These are phyloP conservation scores for Cantharellus anzutake DNA, from an alignment of 768 basidiomycete genomes.

Conservation along the genomic window DNA sequence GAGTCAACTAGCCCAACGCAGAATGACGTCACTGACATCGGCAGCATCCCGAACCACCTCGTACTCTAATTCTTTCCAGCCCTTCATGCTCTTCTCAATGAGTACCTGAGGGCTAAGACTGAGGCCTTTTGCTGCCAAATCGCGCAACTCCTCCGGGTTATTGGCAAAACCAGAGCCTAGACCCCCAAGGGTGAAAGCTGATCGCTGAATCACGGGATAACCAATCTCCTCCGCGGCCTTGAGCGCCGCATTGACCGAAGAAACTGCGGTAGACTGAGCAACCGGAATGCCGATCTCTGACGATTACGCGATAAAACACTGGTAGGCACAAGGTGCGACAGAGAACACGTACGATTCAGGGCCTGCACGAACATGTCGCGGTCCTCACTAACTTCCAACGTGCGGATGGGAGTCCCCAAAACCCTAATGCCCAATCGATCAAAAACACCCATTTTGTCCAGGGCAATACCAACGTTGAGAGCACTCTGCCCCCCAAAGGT, in stretches of 20 bases:
- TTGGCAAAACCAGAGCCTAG: conserved; percentile 97
- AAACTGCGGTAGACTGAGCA: conserved; percentile 90
- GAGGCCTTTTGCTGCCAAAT: conserved; percentile 81
- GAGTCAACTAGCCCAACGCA: neutral
- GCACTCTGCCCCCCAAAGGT: conserved; percentile 98
- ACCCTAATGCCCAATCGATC: conserved; percentile 87
- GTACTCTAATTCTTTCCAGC: conserved; percentile 99
- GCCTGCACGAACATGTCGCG: conserved; percentile 92
- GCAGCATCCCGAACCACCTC: conserved; percentile 97
- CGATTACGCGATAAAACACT: neutral
- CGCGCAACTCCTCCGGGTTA: conserved; percentile 83
- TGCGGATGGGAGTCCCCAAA: conserved; percentile 85
- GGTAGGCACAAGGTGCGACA: neutral
- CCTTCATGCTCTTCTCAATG: conserved; percentile 96
- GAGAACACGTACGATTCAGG: conserved; percentile 48
- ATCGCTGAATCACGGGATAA: conserved; percentile 92
- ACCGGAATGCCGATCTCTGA: conserved; percentile 96
- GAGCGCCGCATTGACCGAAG: conserved; percentile 84
- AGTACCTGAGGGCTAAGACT: conserved; percentile 87
- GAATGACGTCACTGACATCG: conserved; percentile 41
- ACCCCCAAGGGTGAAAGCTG: conserved; percentile 94
- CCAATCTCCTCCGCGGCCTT: conserved; percentile 81
- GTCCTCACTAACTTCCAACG: conserved; percentile 92
- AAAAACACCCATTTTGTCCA: conserved; percentile 91
- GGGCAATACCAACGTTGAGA: conserved; percentile 88